phyloP scores from a whole-genome alignment of 192 early-diverging fungal genomes.

The Backusella tarrabulga region DNA sequence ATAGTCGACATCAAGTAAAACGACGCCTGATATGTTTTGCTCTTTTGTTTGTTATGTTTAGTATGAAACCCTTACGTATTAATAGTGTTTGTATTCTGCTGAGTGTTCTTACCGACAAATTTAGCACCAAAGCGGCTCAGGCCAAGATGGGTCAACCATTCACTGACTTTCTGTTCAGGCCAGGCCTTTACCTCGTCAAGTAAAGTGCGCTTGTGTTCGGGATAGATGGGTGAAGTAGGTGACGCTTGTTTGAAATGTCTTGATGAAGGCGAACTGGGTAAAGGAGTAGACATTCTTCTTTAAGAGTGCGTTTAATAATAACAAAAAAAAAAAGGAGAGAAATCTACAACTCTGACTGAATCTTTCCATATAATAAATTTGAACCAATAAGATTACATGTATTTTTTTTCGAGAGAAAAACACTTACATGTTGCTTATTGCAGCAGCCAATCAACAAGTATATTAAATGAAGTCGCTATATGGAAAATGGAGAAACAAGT shows the following conservation, averaged over 20 bases:
- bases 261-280: constrained; percentile 22
- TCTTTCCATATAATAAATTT: neutral
- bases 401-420: no score
- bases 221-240: constrained; percentile 36
- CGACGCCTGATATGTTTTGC: constrained; percentile 79
- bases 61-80: neutral
- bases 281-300: constrained; percentile 19
- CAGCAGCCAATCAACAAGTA: no score
- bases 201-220: constrained; percentile 21
- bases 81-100: no score
- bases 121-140: constrained; percentile 19
- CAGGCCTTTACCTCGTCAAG: constrained; percentile 33
- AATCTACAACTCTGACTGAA: neutral
- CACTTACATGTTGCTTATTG: no score
- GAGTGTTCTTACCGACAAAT: constrained; percentile 28
- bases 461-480: no score
- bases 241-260: constrained; percentile 16
- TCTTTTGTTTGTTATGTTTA: constrained; percentile 36
- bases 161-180: constrained; percentile 32
- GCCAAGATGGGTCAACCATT: constrained; percentile 29
- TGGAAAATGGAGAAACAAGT: no score
- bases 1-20: constrained; percentile 84
- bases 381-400: neutral
- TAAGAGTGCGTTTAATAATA: neutral
- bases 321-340: neutral